Base-by-base conservation (phyloP, 768 basidiomycete genomes). In the Calocera viscosa region DNA sequence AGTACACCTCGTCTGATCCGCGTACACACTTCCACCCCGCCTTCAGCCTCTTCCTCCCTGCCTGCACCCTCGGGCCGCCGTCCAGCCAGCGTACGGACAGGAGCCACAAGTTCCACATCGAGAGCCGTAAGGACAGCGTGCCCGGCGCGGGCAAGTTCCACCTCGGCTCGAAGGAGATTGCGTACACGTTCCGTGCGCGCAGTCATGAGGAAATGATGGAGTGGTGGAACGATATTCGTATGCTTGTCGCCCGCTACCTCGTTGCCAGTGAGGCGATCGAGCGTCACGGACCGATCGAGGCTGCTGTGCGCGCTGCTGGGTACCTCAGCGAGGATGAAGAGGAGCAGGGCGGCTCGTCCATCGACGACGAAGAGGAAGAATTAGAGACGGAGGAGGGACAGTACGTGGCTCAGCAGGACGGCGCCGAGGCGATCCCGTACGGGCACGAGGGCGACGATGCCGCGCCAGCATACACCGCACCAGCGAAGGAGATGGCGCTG, bases 201-300 rank as follows among this genome's bases (percentile, higher is more conserved):
- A 89, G 86, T 67, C 85, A 89, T 70, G 95, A 98, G 69, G 95
- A 97, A 71, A 93, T 97, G 92, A 92, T 97, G 92, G 96, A 99
- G 78, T 96, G 96, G 91, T 99, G 96, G 96, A 98, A 98, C 74
- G 96, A 98, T 74, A 81, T 94, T 41, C 78, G 91, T 68, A 94
- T 94, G 91, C 79, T 95, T 41, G 94, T 93, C 72, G 92, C 94
- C 24, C 77, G 92, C 69, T 97, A 96, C 75, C 82, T 99, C 65
- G 91, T 98, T 41, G 93, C 94, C 35, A 90, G 88, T 70, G 96
- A 98, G 78, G 83, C 86, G 74, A 89, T 98, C 78, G 91, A 96
- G 78, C 81, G 96, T 49, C 86, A 86, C 40, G 96, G 95, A 1
- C 93, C 93, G 0, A 89, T 98, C 30, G 90, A 89, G 35, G 91